Evolutionary conservation across 306 rosid species (phyloP), one percentile per base, ranked within the genome.

Genomic region (Cucumis sativus): DNA sequence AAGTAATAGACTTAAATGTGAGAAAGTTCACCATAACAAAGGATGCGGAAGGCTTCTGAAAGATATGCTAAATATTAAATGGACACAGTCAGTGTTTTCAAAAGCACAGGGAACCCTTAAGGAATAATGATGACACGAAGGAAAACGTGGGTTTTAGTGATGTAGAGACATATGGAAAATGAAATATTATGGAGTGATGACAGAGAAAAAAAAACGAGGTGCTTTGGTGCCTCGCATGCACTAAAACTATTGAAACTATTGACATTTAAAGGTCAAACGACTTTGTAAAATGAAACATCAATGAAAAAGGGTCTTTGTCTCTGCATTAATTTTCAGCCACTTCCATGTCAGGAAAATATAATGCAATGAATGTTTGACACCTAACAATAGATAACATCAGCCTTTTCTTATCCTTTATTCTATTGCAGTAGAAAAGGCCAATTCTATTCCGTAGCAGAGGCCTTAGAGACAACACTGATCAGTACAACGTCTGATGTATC

Each of bases 1-100:
- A 82, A 76, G 79, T 77, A 63, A 83, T 76, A 77, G 23, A 21
- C 71, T 72, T 33, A 21, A 23, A 5, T 17, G 64, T 10, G 66
- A 66, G 75, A 70, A 43, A 21, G 21, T 47, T 20, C 5, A 52
- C 43, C 60, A 49, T 25, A 47, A 15, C 15, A 13, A 69, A 71
- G 76, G 37, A 71, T 71, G 35, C 59, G 0, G 43, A 10, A 21
- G 76, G 7, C 3, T 47, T 71, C 17, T 15, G 37, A 33, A 33
- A 33, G 37, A 33, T 33, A 33, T 33, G 37, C 37, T 33, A 33
- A 18, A 66, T 66, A 17, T 39, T 17, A 40, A 40, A 66, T 66
- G 40, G 73, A 66, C 4, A 40, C 6, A 40, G 39, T 40, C 73
- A 10, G 28, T 40, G 51, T 66, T 66, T 37, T 40, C 28, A n/a